Conservation (phyloP, 495 filamentous ascomycete genomes). For the Aspergillus egyptiacus region DNA sequence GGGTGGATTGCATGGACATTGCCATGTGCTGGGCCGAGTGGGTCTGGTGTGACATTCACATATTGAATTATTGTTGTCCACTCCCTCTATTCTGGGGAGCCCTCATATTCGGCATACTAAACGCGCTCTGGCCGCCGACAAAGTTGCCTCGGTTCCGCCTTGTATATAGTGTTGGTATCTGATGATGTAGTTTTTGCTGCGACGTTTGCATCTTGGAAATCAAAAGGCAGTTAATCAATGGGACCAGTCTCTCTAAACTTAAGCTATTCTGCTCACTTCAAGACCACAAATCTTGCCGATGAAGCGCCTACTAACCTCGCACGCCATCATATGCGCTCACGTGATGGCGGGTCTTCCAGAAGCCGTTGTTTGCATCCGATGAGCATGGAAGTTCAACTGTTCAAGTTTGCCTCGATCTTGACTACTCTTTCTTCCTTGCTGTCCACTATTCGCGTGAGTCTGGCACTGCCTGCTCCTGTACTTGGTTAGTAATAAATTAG, state of each 20-base stretch:
- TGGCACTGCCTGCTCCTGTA: not conserved
- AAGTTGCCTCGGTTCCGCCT: slow-evolving; percentile 6
- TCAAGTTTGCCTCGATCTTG: not conserved
- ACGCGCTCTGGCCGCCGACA: slow-evolving; percentile 3
- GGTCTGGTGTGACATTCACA: no score
- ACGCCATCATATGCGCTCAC: slow-evolving; percentile 4
- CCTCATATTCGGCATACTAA: not conserved
- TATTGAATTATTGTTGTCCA: not conserved
- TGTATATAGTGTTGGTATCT: slow-evolving; percentile 2
- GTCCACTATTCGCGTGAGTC: not conserved
- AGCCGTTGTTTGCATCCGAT: slow-evolving; percentile 6
- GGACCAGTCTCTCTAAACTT: not conserved
- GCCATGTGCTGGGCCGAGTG: not conserved
- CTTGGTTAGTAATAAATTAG: not conserved
- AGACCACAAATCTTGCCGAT: not conserved
- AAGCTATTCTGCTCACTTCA: no score
- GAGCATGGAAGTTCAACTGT: not conserved
- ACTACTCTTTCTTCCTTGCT: no score
- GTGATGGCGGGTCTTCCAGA: slow-evolving; percentile 1
- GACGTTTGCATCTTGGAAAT: slow-evolving; percentile 10
- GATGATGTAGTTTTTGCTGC: slow-evolving; percentile 1
- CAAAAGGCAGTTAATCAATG: not conserved
- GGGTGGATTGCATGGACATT: not conserved
- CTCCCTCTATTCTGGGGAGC: not conserved
- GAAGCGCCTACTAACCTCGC: no score